Evolutionary conservation across 805 yeast genomes (phyloP), one percentile per base, ranked within the genome.

Genomic region (Wickerhamiella occidentalis): DNA sequence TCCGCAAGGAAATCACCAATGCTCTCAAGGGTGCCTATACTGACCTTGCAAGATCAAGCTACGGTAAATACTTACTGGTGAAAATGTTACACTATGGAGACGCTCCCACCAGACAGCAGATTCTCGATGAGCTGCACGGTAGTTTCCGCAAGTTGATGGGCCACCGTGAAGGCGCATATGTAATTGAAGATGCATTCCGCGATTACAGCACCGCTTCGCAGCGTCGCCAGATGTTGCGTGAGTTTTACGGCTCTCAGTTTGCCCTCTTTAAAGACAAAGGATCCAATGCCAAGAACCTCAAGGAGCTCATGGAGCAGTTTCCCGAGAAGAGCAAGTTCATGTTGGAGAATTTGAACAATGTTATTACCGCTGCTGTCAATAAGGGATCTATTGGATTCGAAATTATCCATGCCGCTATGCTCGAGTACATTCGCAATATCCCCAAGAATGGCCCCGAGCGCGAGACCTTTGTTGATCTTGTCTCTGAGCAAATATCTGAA

Each of bases 121-220:
- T 90, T 50, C 73, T 88, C 50, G 75, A 81, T 61, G 96, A 87
- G 68, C 73, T 90, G 56, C 95, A 87, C 61, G 98, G 98, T 45
- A 80, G 81, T 58, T 76, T 85, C 60, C 76, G 96, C 64, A 90
- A 86, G 67, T 72, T 90, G 51, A 86, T 90, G 92, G 80, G 94
- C 72, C 96, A 90, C 68, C 82, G 84, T 69, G 97, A 90, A 73
- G 98, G 96, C 68, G 97, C 97, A 12, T 87, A 90, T 61, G 97
- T 90, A 36, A 87, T 88, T 56, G 97, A 90, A 68, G 98, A 90
- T 72, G 72, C 85, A 60, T 90, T 73, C 63, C 85, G 85, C 21
- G 76, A 87, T 51, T 90, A 88, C 65, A 78, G 96, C 9, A 78
- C 86, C 21, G 75, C 82, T 26, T 85, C 80, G 54, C 97, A 90